phyloP scores from a whole-genome alignment of 179 eudicot species.

The Nepenthes alata region DNA sequence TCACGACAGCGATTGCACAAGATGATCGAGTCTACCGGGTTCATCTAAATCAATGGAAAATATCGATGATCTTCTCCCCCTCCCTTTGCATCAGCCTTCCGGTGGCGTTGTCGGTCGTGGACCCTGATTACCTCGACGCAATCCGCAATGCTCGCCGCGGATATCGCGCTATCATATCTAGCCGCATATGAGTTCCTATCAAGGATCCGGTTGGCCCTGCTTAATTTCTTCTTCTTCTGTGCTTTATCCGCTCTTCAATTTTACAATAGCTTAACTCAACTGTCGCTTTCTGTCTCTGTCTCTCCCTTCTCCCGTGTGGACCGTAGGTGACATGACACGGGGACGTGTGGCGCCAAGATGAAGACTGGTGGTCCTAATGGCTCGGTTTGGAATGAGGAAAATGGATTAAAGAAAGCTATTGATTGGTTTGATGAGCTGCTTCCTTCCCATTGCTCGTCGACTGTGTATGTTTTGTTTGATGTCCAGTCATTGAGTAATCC shows the following conservation, averaged over 20 bases:
- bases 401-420: constrained; percentile 73
- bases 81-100: background rate
- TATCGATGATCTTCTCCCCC: background rate
- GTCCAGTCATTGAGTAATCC: background rate
- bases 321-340: constrained; percentile 92
- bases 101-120: constrained; percentile 70
- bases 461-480: background rate
- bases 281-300: constrained; percentile 10
- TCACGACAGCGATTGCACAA: too few species aligned
- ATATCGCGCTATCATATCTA: constrained; percentile 76
- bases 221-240: background rate
- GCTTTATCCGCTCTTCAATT: background rate
- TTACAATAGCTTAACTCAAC: background rate
- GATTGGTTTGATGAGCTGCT: constrained; percentile 66
- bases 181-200: constrained; percentile 75
- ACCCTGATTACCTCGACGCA: constrained; percentile 61
- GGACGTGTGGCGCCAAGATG: constrained; percentile 71
- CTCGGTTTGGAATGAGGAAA: constrained; percentile 71
- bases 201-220: constrained; percentile 85
- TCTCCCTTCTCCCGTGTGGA: background rate
- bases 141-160: constrained; percentile 88
- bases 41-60: too few species aligned
- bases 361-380: constrained; percentile 94
- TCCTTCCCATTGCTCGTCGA: background rate
- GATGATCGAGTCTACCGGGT: too few species aligned